Conservation (phyloP, 768 basidiomycete genomes). For the Neoboletus magnificus region DNA sequence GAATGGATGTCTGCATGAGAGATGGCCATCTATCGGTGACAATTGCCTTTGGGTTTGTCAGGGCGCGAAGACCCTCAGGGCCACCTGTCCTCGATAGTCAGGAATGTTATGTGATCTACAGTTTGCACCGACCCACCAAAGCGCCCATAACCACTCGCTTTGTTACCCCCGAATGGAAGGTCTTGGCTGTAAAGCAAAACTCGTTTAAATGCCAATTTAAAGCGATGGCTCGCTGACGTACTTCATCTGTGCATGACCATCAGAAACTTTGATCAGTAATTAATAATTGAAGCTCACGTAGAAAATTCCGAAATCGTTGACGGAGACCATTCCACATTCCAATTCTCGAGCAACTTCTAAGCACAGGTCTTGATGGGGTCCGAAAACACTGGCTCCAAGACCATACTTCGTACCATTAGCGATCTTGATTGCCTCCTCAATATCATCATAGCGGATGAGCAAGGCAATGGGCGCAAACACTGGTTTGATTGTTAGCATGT, state of each 20-base stretch:
- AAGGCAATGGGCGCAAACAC: slow-evolving; percentile 93
- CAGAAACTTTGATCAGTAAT: slow-evolving; percentile 12
- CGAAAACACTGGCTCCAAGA: slow-evolving; percentile 93
- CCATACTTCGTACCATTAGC: slow-evolving; percentile 89
- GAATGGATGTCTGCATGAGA: slow-evolving; percentile 80
- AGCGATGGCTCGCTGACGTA: slow-evolving; percentile 34
- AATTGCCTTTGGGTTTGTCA: slow-evolving; percentile 88
- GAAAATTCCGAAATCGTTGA: slow-evolving; percentile 92
- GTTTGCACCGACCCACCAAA: slow-evolving; percentile 56
- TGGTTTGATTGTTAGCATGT: slow-evolving; percentile 31
- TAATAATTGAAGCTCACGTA: slow-evolving; percentile 51
- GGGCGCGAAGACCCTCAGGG: slow-evolving; percentile 83
- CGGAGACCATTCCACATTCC: slow-evolving; percentile 94
- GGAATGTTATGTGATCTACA: slow-evolving; percentile 4
- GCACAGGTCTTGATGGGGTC: slow-evolving; percentile 76
- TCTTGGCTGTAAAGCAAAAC: slow-evolving; percentile 58
- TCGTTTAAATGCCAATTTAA: background rate
- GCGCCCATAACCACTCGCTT: slow-evolving; percentile 88
- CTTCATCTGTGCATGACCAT: slow-evolving; percentile 53
- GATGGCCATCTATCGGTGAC: slow-evolving; percentile 84
- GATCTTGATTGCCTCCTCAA: slow-evolving; percentile 83
- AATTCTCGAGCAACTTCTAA: slow-evolving; percentile 75
- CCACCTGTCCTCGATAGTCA: slow-evolving; percentile 53
- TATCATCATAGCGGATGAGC: slow-evolving; percentile 76
- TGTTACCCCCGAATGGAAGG: slow-evolving; percentile 92